Base-by-base conservation (phyloP, 306 rosid species). In the Dryas octopetala region DNA sequence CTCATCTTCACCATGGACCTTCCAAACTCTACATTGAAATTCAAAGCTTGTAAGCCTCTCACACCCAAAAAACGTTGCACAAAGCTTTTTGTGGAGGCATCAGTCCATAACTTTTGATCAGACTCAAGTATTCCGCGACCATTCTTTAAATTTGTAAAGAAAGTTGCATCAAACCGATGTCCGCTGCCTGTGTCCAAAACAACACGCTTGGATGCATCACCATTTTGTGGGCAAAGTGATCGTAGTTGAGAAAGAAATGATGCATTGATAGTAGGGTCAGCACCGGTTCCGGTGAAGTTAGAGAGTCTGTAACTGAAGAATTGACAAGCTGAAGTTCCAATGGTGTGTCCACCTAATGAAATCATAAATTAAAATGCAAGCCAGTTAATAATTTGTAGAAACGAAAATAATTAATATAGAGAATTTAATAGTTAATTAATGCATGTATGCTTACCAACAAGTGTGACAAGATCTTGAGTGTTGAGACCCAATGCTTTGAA, bases 1-100 rank as follows among this genome's bases (percentile, higher is more conserved):
- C 93, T 71, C 96, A 88, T 88, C 66, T 87, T 91, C 47, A 88
- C 86, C 93, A 88, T 88, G 5, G 93, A 73, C 43, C 14, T 88
- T 5, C 90, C 91, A 61, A 91, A 88, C 52, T 91, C 91, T 1
- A 70, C 67, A 38, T 71, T 70, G 58, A 91, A 91, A 66, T 23
- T 59, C 48, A 87, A 73, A 6, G 87, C 82, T 49, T 9, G 77
- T 2, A 74, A 41, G 11, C 86, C 88, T 44, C 78, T 75, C 4
- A 75, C 4, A 0, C 89, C 91, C 57, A 70, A 54, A 58, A 74
- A 88, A 3, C 81, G 77, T 13, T 85, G 88, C 1, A 88, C 91
- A 60, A 62, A 45, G 7, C 51, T 43, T 38, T 70, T 83, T 3
- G 96, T 87, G 43, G 91, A 85, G 63, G 77, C 80, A 74, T 91